phyloP scores from a whole-genome alignment of 768 basidiomycete species.

The Amyloporia xantha region DNA sequence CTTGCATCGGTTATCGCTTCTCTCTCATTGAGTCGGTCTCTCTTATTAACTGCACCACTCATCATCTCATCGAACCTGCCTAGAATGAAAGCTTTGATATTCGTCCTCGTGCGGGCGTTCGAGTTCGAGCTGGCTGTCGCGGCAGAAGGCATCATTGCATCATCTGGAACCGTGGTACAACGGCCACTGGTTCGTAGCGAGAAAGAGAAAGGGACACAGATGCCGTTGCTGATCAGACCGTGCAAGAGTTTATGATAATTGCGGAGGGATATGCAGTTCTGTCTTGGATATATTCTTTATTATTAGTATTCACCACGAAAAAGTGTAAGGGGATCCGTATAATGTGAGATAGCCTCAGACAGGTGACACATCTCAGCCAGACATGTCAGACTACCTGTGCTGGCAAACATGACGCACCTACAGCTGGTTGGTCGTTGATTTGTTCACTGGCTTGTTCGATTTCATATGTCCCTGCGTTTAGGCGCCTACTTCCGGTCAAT shows the following conservation, averaged over 20 bases:
- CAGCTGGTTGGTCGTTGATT: too few species aligned
- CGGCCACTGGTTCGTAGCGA: slow-evolving; percentile 16
- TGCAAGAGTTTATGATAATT: neutral
- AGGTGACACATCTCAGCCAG: too few species aligned
- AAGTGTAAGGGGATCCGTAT: too few species aligned
- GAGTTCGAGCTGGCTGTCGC: slow-evolving; percentile 25
- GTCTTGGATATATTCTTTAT: neutral
- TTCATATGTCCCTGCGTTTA: too few species aligned
- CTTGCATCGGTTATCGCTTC: slow-evolving; percentile 66
- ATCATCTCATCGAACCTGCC: slow-evolving; percentile 20
- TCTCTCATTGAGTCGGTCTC: slow-evolving; percentile 48
- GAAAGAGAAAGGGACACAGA: slow-evolving; percentile 11
- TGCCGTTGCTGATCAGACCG: slow-evolving; percentile 18
- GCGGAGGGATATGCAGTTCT: neutral
- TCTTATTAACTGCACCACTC: neutral
- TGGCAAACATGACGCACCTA: too few species aligned
- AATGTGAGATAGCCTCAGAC: too few species aligned
- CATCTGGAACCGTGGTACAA: slow-evolving; percentile 12
- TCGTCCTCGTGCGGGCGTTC: slow-evolving; percentile 24
- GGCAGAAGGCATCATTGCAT: slow-evolving; percentile 11
- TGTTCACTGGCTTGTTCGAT: too few species aligned
- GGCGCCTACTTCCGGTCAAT: too few species aligned
- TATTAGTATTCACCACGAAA: too few species aligned
- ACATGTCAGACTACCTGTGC: too few species aligned
- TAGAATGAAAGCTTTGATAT: slow-evolving; percentile 28